A percentile compares a stretch with the other conserved stretches of the same genome.
Evolutionary conservation across 768 basidiomycete species (phyloP).

Genomic region (Lanmaoa rubissima): DNA sequence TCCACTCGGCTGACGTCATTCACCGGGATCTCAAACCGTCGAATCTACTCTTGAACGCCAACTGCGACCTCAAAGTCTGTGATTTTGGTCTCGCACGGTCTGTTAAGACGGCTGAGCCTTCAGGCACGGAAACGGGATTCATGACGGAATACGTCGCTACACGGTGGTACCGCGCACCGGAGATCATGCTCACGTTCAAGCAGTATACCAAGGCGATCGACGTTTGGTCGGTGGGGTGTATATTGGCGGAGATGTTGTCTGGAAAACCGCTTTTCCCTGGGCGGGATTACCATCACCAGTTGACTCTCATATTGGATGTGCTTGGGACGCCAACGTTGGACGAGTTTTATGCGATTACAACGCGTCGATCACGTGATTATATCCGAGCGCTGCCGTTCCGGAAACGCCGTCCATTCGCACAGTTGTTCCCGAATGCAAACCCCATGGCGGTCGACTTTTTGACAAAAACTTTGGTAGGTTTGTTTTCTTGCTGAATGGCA

Average conservation of each 20-base stretch:
- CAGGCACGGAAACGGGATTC: slow-evolving; percentile 81
- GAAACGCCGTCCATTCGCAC: slow-evolving; percentile 77
- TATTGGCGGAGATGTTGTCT: slow-evolving; percentile 95
- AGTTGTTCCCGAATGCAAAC: slow-evolving; percentile 89
- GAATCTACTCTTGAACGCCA: slow-evolving; percentile 95
- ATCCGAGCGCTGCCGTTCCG: slow-evolving; percentile 93
- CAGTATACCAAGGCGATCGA: slow-evolving; percentile 97
- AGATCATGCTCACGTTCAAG: slow-evolving; percentile 99
- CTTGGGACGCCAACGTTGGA: slow-evolving; percentile 96
- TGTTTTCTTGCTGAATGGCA: no score
- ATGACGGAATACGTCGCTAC: slow-evolving; percentile 99
- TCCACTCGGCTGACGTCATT: slow-evolving; percentile 95
- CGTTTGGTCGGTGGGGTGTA: slow-evolving; percentile 85
- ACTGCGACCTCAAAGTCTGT: slow-evolving; percentile 93
- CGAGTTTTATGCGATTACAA: slow-evolving; percentile 97
- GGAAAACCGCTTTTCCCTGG: slow-evolving; percentile 97
- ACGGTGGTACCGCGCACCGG: slow-evolving; percentile 97
- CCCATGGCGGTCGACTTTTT: slow-evolving; percentile 75
- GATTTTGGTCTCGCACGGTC: slow-evolving; percentile 96
- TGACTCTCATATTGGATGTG: slow-evolving; percentile 93
- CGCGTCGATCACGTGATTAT: slow-evolving; percentile 89
- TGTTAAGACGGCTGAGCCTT: slow-evolving; percentile 81
- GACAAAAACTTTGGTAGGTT: slow-evolving; percentile 74
- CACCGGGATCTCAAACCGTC: slow-evolving; percentile 97
- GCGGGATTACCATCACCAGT: slow-evolving; percentile 93